Percentiles rank a stretch among this genome's conserved stretches.
These are phyloP conservation scores for Paracoccidioides lutzii DNA, from an alignment of 2,329 filamentous ascomycete genomes.

Conservation along the genomic window DNA sequence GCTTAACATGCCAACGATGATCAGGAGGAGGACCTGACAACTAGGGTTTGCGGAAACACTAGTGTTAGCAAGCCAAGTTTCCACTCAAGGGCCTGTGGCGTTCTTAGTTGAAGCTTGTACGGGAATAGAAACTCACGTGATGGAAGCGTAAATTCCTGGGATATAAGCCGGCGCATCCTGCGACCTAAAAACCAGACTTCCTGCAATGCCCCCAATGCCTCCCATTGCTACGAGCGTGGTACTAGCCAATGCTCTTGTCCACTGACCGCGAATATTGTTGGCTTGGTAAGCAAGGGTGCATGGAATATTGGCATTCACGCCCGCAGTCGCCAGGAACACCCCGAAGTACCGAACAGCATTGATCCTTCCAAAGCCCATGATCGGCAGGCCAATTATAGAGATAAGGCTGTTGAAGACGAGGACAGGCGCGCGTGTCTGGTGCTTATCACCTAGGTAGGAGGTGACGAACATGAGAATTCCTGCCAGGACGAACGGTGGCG, in stretches of 20 bases:
- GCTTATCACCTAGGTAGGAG: slow-evolving; percentile 55
- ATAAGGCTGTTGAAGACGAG: slow-evolving; percentile 53
- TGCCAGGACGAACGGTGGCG: slow-evolving; percentile 55
- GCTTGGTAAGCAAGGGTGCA: slow-evolving; percentile 66
- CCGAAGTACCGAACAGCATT: slow-evolving; percentile 55
- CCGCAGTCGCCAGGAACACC: slow-evolving; percentile 62
- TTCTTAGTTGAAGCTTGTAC: not conserved
- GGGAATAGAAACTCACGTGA: slow-evolving; percentile 11
- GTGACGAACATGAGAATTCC: slow-evolving; percentile 48
- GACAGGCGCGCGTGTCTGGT: slow-evolving; percentile 52
- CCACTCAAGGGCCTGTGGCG: not conserved
- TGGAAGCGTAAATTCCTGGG: slow-evolving; percentile 24
- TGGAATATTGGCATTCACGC: slow-evolving; percentile 66
- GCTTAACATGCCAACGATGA: slow-evolving; percentile 19
- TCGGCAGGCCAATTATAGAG: slow-evolving; percentile 54
- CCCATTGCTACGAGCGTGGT: slow-evolving; percentile 65
- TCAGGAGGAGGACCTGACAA: slow-evolving; percentile 22
- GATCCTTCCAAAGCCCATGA: slow-evolving; percentile 54
- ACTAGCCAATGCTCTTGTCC: slow-evolving; percentile 71
- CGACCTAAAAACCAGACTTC: slow-evolving; percentile 55
- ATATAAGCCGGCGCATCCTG: slow-evolving; percentile 25
- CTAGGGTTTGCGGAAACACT: slow-evolving; percentile 10
- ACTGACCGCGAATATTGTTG: slow-evolving; percentile 79
- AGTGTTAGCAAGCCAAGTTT: slow-evolving; percentile 28
- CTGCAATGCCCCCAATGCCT: slow-evolving; percentile 65